Evolutionary conservation across 2,329 filamentous ascomycete genomes (phyloP).

Genomic region (Claviceps paspali): DNA sequence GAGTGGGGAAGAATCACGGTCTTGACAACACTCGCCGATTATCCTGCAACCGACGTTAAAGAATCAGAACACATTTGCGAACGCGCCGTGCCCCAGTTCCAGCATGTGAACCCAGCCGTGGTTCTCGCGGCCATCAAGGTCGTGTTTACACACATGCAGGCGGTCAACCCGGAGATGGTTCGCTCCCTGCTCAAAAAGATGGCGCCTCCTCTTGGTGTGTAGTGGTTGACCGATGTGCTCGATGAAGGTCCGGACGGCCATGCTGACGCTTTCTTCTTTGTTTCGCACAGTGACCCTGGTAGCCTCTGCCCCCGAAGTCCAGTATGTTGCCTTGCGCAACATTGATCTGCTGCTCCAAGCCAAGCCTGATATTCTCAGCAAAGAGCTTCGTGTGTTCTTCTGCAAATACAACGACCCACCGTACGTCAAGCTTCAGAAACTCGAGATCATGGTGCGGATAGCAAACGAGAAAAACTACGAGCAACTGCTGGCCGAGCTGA

Average conservation of each 20-base stretch:
- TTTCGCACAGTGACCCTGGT: constrained; percentile 67
- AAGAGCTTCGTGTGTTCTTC: constrained; percentile 96
- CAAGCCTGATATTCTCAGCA: constrained; percentile 90
- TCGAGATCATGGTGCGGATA: constrained; percentile 99
- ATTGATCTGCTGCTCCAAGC: constrained; percentile 93
- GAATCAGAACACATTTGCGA: constrained; percentile 98
- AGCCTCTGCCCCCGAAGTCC: constrained; percentile 88
- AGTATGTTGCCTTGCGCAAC: constrained; percentile 91
- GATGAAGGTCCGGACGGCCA: not conserved
- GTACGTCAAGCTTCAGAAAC: constrained; percentile 92
- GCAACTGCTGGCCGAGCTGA: constrained; percentile 82
- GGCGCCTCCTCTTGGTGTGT: constrained; percentile 78
- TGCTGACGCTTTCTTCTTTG: not conserved
- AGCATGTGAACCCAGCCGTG: constrained; percentile 95
- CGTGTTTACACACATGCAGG: constrained; percentile 91
- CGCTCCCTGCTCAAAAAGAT: constrained; percentile 94
- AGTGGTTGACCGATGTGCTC: not conserved
- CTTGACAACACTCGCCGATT: constrained; percentile 75
- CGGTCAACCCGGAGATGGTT: constrained; percentile 61
- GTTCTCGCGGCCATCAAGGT: constrained; percentile 95
- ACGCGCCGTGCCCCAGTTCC: constrained; percentile 88
- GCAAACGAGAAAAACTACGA: constrained; percentile 94
- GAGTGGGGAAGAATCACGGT: constrained; percentile 97
- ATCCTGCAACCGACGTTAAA: constrained; percentile 74
- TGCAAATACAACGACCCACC: constrained; percentile 99